Percentiles rank a stretch among this genome's conserved stretches.
phyloP scores from a whole-genome alignment of 306 rosid species.

The Inga laurina region DNA sequence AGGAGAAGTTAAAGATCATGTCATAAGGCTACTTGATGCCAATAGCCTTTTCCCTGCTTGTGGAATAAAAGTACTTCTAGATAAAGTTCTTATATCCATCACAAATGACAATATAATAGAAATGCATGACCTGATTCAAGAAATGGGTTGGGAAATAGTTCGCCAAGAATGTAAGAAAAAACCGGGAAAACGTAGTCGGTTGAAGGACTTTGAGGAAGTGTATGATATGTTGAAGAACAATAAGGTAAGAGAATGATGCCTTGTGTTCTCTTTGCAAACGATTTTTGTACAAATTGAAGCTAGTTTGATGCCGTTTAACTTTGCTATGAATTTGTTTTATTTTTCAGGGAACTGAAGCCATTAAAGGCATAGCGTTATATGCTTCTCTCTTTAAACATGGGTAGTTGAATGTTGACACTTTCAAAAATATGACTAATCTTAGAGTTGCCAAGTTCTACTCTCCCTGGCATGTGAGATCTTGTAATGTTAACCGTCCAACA shows the following conservation, averaged over 20 bases:
- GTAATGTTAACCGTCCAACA: background rate
- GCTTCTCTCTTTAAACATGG: background rate
- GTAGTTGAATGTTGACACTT: slow-evolving; percentile 9
- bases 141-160: background rate
- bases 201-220: slow-evolving; percentile 1
- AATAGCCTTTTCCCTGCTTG: background rate
- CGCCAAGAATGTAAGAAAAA: slow-evolving; percentile 9
- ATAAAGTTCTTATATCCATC: background rate
- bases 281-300: background rate
- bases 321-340: background rate
- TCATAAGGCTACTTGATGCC: background rate
- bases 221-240: slow-evolving; percentile 5
- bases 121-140: slow-evolving; percentile 32
- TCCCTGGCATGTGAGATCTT: background rate
- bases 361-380: slow-evolving; percentile 16
- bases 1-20: background rate
- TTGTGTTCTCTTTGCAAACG: background rate
- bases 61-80: background rate
- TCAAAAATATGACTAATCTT: slow-evolving; percentile 26
- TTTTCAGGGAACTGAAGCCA: slow-evolving; percentile 5
- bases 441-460: slow-evolving; percentile 27
- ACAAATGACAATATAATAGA: background rate
- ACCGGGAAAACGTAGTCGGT: slow-evolving; percentile 12
- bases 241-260: slow-evolving; percentile 2
- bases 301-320: background rate